Base-by-base conservation (phyloP, 768 basidiomycete species). In the Tulasnella sp. region DNA sequence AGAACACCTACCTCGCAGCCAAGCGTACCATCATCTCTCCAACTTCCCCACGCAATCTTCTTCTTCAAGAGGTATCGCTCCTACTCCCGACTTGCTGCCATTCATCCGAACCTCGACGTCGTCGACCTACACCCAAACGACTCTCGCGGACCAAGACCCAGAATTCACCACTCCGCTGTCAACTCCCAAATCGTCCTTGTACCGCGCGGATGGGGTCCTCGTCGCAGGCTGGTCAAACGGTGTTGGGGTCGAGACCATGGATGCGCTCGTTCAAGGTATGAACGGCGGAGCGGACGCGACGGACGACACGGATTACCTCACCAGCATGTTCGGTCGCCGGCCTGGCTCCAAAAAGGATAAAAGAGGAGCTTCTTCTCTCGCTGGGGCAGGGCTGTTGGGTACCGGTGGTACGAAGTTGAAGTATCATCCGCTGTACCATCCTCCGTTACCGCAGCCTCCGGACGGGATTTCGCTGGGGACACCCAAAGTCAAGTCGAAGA, bases 181-280 rank as follows among this genome's bases (percentile, higher is more conserved):
- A 29, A 77, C 58, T 3, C 71, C 77, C 40, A 67, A 39, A 22
- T 58, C 70, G 25, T 54, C 71, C 19, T 34, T 45, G 71, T 78
- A 64, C 49, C 77, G 76, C 58, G 39, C 71, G 3, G 76, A 79
- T 39, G 72, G 72, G 15, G 90, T 91, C 34, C 81, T 92, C 36
- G 93, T 94, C 25, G 88, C 92, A 64, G 92, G 93, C 25, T 92
- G 92, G 4, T 83, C 91, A 8, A 82, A 92, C 6, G 93, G 92
- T 1, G 36, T 52, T 15, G 68, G 75, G 22, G 92, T 95, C 11
- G 93, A 94, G 83, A 89, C 89, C 64, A 91, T 95, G 90, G 93
- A 95, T 81, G 93, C 93, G 15, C 83, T 95, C 73, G 93, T 95
- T 8, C 93, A 94, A 79, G 92, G 91, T 11, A 94, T 95, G 93